Percentiles rank a stretch among this genome's conserved stretches.
phyloP scores from a whole-genome alignment of 768 basidiomycete species.

The Collybia sordida region DNA sequence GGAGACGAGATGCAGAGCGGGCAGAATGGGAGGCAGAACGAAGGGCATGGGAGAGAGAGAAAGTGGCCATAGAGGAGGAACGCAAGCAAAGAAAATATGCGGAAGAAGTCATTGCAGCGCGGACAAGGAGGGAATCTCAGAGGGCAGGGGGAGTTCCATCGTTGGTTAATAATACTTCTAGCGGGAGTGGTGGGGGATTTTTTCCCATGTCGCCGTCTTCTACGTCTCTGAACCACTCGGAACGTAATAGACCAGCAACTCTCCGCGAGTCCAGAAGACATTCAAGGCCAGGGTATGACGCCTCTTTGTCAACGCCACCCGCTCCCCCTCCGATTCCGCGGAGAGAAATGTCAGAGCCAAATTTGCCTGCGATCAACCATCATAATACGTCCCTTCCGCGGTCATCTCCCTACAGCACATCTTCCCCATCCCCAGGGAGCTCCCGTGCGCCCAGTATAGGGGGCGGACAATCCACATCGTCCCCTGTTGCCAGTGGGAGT shows the following conservation, averaged over 20 bases:
- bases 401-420: conserved; percentile 11
- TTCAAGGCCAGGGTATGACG: conserved; percentile 35
- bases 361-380: conserved; percentile 27
- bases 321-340: conserved; percentile 33
- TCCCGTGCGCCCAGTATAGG: conserved; percentile 48
- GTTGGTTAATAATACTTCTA: conserved; percentile 14
- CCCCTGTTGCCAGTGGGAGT: conserved; percentile 11
- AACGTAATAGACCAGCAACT: conserved; percentile 41
- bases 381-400: conserved; percentile 33
- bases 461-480: conserved; percentile 29
- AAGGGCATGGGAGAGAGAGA: conserved; percentile 46
- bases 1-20: conserved; percentile 44
- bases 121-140: conserved; percentile 57
- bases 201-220: conserved; percentile 39
- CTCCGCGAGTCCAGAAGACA: conserved; percentile 27
- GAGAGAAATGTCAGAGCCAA: conserved; percentile 47
- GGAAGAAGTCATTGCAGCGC: conserved; percentile 61
- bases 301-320: background rate
- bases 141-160: conserved; percentile 44
- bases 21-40: conserved; percentile 51
- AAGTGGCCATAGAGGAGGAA: conserved; percentile 52
- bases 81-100: conserved; percentile 49
- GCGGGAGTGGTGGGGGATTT: conserved; percentile 22
- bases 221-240: conserved; percentile 24
- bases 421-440: conserved; percentile 41